Evolutionary conservation across 108 stramenopile species (phyloP), one percentile per base, ranked within the genome.

Genomic region (Halocafeteria seosinensis): DNA sequence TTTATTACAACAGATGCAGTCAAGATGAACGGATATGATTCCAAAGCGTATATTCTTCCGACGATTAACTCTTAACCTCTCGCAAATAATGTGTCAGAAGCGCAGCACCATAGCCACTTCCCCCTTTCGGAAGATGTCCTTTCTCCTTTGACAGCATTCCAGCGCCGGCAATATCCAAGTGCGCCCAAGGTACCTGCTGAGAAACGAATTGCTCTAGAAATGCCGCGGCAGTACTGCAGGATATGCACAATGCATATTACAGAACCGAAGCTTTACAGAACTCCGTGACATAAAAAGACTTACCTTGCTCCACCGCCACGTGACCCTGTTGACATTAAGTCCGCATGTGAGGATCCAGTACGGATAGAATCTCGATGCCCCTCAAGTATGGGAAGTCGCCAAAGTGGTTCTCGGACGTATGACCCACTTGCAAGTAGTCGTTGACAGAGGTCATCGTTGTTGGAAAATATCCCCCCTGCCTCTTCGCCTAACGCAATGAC

Each of bases 401-500:
- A 67, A 23, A 67, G 4, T 31, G 25, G 29, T 60, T 67, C 66
- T 0, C 25, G 32, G 23, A 52, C 65, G 0, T 1, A 3, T 27
- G 11, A 34, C 21, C 65, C 70, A 32, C 50, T 65, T 9, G 13
- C 2, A 38, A 26, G 37, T 32, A 76, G 1, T 1, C 17, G n/a
- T 1, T 38, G 29, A 1, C 51, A 35, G 23, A 71, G 52, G 0
- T 37, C 38, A 0, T 38, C 59, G 21, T 24, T 25, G 47, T 76
- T 64, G 3, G 51, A 27, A 24, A 76, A 82, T 34, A 83, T 38
- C 9, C 73, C 78, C 23, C 73, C 71, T 11, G 80, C 76, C n/a
- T 81, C 67, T 3, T 64, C 34, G 17, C 85, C 85, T 25, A 84
- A 47, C 9, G 81, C 81, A 33, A 84, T 74, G 37, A 84, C 68